These are phyloP conservation scores for Sphenostylis stenocarpa DNA, from an alignment of 306 rosid genomes.

Conservation along the genomic window DNA sequence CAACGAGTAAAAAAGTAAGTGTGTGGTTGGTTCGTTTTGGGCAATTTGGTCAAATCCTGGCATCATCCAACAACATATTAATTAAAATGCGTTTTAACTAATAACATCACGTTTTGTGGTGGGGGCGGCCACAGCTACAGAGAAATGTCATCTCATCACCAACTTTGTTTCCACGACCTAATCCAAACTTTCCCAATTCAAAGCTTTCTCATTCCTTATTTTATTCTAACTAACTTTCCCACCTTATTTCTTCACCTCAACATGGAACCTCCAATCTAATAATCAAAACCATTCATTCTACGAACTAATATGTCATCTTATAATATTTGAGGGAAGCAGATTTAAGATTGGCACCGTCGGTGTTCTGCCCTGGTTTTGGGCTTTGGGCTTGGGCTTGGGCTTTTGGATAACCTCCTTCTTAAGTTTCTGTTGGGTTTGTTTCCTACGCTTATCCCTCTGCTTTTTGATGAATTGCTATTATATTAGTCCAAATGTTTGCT, in stretches of 20 bases:
- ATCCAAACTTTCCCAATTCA: slow-evolving; percentile 3
- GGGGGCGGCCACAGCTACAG: slow-evolving; percentile 12
- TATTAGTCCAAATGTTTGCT: no score
- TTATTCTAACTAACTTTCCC: background rate
- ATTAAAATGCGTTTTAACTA: background rate
- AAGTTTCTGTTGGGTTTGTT: background rate
- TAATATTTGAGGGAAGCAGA: background rate
- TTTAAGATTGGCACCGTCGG: background rate
- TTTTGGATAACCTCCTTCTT: background rate
- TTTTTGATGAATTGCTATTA: no score
- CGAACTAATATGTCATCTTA: no score
- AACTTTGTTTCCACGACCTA: slow-evolving; percentile 9
- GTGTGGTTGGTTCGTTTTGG: background rate
- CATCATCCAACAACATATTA: slow-evolving; percentile 2
- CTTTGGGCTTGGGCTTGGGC: no score
- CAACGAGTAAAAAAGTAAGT: background rate
- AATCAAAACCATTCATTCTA: background rate
- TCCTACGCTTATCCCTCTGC: background rate
- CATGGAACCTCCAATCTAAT: background rate
- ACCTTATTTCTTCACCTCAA: no score
- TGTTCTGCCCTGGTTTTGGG: no score
- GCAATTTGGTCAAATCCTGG: slow-evolving; percentile 5
- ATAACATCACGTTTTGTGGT: slow-evolving; percentile 13
- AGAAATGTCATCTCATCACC: slow-evolving; percentile 6
- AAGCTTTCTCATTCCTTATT: background rate